A percentile compares a stretch with the other conserved stretches of the same genome.
Conservation (phyloP, 768 basidiomycete genomes). For the Piloderma croceum region DNA sequence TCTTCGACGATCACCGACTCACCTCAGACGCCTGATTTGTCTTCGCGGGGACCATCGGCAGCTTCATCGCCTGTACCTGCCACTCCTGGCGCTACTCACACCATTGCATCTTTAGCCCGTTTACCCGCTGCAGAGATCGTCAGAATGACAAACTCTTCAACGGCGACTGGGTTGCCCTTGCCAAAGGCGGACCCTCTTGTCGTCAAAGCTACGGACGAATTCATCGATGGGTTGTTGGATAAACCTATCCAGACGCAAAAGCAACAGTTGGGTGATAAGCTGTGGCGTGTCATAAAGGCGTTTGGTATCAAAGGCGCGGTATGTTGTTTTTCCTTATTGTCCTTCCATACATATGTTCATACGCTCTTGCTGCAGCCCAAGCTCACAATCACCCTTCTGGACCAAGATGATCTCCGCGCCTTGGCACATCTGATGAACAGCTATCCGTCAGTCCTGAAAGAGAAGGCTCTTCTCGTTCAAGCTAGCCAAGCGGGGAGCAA, state of each 20-base stretch:
- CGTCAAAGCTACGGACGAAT: slow-evolving; percentile 64
- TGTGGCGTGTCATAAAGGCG: slow-evolving; percentile 65
- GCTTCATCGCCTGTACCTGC: slow-evolving; percentile 64
- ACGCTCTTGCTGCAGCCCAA: slow-evolving; percentile 51
- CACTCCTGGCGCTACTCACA: slow-evolving; percentile 52
- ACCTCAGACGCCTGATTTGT: slow-evolving; percentile 73
- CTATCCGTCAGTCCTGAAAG: slow-evolving; percentile 76
- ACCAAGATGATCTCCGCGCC: slow-evolving; percentile 78
- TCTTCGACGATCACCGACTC: slow-evolving; percentile 39
- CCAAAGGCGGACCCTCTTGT: slow-evolving; percentile 68
- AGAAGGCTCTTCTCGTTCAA: slow-evolving; percentile 46
- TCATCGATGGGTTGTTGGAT: slow-evolving; percentile 56
- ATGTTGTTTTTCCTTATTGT: slow-evolving; percentile 20
- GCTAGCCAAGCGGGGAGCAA: background rate
- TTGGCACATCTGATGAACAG: slow-evolving; percentile 86
- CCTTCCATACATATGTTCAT: slow-evolving; percentile 3
- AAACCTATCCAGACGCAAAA: slow-evolving; percentile 61
- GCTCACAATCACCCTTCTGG: slow-evolving; percentile 75
- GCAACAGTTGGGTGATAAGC: slow-evolving; percentile 74
- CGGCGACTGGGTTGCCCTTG: slow-evolving; percentile 44
- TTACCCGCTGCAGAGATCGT: slow-evolving; percentile 76
- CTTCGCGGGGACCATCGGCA: slow-evolving; percentile 68
- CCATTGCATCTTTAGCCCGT: slow-evolving; percentile 64
- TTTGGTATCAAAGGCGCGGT: slow-evolving; percentile 81
- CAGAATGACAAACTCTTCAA: slow-evolving; percentile 48